Evolutionary conservation across 495 filamentous ascomycete genomes (phyloP).

Genomic region (Aspergillus avenaceus): DNA sequence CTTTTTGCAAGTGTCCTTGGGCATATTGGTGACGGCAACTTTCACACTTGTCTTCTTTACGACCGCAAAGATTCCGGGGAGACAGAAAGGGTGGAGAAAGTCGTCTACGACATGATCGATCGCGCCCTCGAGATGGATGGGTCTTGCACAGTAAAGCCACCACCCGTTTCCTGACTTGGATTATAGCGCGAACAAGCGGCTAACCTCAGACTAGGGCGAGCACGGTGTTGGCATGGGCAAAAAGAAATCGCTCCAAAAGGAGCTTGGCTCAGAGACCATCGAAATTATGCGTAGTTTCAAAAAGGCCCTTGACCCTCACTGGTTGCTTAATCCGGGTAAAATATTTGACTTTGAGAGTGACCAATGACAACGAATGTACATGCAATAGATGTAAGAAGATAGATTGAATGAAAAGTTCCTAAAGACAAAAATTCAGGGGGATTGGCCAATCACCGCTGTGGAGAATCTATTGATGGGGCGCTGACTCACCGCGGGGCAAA

Average conservation of each 20-base stretch:
- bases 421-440: no score
- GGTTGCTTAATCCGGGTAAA: conserved; percentile 91
- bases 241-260: conserved; percentile 72
- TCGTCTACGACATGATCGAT: conserved; percentile 85
- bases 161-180: conserved; percentile 3
- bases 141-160: conserved; percentile 78
- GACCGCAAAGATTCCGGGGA: conserved; percentile 63
- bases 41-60: conserved; percentile 87
- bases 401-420: no score
- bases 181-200: neutral
- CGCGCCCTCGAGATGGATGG: conserved; percentile 89
- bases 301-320: conserved; percentile 75
- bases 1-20: conserved; percentile 83
- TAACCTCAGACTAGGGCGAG: conserved; percentile 55
- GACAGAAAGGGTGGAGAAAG: conserved; percentile 65
- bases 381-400: no score
- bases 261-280: conserved; percentile 78
- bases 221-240: conserved; percentile 89
- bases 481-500: conserved; percentile 38
- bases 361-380: neutral
- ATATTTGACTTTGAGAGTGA: conserved; percentile 60
- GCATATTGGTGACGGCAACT: conserved; percentile 88
- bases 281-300: conserved; percentile 85
- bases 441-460: no score
- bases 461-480: conserved; percentile 17